phyloP scores from a whole-genome alignment of 768 basidiomycete genomes.

The Leccinum barrowsii region DNA sequence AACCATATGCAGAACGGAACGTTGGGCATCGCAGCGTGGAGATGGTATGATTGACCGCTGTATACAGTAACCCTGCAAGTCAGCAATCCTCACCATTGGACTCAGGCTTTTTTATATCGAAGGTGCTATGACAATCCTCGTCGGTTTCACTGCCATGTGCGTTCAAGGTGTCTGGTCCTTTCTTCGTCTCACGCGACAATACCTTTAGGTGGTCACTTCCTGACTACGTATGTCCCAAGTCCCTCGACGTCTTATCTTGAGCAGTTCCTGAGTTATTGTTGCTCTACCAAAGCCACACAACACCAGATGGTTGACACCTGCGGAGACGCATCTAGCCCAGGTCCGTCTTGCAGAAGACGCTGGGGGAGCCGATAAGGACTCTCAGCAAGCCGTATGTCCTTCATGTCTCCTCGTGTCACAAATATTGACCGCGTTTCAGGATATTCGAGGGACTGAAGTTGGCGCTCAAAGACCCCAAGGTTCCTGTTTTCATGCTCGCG shows the following conservation, averaged over 20 bases:
- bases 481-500: constrained; percentile 52
- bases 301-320: constrained; percentile 52
- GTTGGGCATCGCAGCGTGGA: constrained; percentile 65
- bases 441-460: constrained; percentile 35
- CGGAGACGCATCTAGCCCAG: constrained; percentile 57
- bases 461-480: constrained; percentile 56
- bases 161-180: background rate
- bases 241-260: background rate
- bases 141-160: constrained; percentile 56
- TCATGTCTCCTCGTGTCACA: background rate
- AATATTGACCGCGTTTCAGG: constrained; percentile 3
- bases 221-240: constrained; percentile 46
- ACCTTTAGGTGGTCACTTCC: constrained; percentile 50
- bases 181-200: background rate
- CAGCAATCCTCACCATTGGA: background rate
- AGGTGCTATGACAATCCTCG: constrained; percentile 58
- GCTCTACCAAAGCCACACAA: constrained; percentile 48
- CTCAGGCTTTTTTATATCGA: constrained; percentile 70
- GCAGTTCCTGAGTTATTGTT: background rate
- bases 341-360: constrained; percentile 65
- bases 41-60: constrained; percentile 44
- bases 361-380: constrained; percentile 63
- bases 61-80: background rate
- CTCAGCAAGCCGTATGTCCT: constrained; percentile 50
- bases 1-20: constrained; percentile 44